Conservation (phyloP, 2,329 filamentous ascomycete genomes). For the Amauroascus niger region DNA sequence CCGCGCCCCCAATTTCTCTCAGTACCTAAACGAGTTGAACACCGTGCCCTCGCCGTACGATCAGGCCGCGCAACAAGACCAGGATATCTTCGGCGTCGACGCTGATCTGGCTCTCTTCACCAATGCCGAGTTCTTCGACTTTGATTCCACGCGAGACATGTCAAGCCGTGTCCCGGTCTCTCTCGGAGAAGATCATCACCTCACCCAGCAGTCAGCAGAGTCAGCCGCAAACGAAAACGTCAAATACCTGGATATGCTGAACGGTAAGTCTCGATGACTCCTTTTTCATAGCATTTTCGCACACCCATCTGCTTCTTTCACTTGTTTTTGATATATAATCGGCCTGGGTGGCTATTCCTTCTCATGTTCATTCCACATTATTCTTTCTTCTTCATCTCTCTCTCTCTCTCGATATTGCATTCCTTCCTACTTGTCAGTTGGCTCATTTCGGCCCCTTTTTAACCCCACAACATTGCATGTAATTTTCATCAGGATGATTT, state of each 20-base stretch:
- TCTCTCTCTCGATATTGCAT: neutral
- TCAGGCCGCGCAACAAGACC: constrained; percentile 48
- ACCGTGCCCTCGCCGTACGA: constrained; percentile 55
- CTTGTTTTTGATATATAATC: neutral
- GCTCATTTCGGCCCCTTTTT: neutral
- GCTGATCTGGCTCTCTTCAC: constrained; percentile 70
- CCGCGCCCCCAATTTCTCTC: constrained; percentile 75
- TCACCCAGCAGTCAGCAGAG: constrained; percentile 19
- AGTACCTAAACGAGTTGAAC: constrained; percentile 82
- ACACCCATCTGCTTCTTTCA: neutral
- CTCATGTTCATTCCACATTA: no score
- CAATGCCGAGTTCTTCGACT: constrained; percentile 73
- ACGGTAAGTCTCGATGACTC: constrained; percentile 30
- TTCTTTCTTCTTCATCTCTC: no score
- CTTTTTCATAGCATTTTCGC: neutral
- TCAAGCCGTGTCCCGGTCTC: constrained; percentile 16
- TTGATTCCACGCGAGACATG: constrained; percentile 42
- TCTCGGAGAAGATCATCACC: constrained; percentile 20
- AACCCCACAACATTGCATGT: no score
- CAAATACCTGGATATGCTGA: constrained; percentile 36
- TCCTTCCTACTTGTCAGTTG: neutral
- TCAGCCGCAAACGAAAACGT: constrained; percentile 23
- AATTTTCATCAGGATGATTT: no score
- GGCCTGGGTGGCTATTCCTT: no score
- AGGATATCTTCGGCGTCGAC: constrained; percentile 52